A percentile compares a stretch with the other conserved stretches of the same genome.
Conservation (phyloP, 1,284 basidiomycete genomes). For the Leccinum griseonigrum region DNA sequence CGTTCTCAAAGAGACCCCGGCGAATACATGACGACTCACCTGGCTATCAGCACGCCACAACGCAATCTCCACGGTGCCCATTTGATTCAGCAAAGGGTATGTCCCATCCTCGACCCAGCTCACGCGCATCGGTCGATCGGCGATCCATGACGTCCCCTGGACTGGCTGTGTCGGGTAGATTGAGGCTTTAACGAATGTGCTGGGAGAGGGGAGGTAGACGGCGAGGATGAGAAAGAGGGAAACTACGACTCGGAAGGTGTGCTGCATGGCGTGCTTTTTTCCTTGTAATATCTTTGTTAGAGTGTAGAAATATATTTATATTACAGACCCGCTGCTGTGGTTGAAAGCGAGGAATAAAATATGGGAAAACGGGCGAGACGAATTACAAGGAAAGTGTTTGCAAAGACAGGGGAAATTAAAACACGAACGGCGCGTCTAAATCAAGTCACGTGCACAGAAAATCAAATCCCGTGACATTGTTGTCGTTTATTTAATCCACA, state of each 20-base stretch:
- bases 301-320: background rate
- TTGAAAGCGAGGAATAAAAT: conserved; percentile 3
- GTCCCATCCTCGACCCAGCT: conserved; percentile 48
- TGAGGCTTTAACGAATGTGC: conserved; percentile 20
- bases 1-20: background rate
- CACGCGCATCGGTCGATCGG: conserved; percentile 39
- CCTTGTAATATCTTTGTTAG: background rate
- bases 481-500: background rate
- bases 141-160: conserved; percentile 41
- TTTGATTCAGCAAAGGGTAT: conserved; percentile 37
- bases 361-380: conserved; percentile 2
- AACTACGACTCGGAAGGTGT: background rate
- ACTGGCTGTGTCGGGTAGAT: conserved; percentile 51
- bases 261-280: conserved; percentile 9
- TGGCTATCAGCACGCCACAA: conserved; percentile 38
- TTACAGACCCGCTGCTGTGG: conserved; percentile 29
- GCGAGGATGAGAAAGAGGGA: conserved; percentile 3
- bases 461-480: conserved; percentile 21
- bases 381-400: background rate
- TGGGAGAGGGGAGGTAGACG: conserved; percentile 5
- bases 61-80: conserved; percentile 42
- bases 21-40: conserved; percentile 28
- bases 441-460: conserved; percentile 25
- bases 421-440: conserved; percentile 13
- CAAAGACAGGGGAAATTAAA: background rate